phyloP scores from a whole-genome alignment of 495 filamentous ascomycete species.

The Tuber calosporum region DNA sequence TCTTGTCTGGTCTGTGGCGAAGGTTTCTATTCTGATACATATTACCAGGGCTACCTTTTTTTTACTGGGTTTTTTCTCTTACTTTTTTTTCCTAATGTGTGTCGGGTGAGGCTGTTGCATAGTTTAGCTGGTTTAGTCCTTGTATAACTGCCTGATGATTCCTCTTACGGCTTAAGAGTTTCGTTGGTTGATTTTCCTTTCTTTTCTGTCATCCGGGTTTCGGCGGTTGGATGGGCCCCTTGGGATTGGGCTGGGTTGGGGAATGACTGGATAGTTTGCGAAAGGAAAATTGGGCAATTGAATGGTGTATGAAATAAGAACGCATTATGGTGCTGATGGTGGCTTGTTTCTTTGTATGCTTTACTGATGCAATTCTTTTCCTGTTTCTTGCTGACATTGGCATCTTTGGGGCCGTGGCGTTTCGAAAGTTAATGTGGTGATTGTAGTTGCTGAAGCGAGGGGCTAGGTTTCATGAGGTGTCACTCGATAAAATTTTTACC shows the following conservation, averaged over 20 bases:
- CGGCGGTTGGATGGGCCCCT: not conserved
- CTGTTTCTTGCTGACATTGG: not conserved
- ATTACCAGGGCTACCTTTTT: not conserved
- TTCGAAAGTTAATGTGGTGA: not conserved
- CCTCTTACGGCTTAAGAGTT: not conserved
- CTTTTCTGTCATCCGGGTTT: not conserved
- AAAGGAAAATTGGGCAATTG: not conserved
- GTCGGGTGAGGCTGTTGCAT: not conserved
- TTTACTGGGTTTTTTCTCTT: not conserved
- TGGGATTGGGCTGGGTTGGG: not conserved
- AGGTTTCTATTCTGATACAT: conserved; percentile 5
- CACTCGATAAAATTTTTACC: not conserved
- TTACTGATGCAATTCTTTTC: not conserved
- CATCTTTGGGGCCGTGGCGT: not conserved
- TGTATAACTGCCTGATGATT: not conserved
- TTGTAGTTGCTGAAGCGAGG: not conserved
- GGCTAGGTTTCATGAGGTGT: not conserved
- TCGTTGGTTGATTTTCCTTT: not conserved
- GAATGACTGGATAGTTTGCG: not conserved
- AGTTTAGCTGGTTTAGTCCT: not conserved
- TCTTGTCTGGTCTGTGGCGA: not conserved
- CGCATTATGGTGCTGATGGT: not conserved
- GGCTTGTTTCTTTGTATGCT: not conserved
- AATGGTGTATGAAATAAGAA: not conserved
- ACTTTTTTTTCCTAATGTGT: not conserved